Base-by-base conservation (phyloP, 106 monocot species). In the Xerophyta viscosa region DNA sequence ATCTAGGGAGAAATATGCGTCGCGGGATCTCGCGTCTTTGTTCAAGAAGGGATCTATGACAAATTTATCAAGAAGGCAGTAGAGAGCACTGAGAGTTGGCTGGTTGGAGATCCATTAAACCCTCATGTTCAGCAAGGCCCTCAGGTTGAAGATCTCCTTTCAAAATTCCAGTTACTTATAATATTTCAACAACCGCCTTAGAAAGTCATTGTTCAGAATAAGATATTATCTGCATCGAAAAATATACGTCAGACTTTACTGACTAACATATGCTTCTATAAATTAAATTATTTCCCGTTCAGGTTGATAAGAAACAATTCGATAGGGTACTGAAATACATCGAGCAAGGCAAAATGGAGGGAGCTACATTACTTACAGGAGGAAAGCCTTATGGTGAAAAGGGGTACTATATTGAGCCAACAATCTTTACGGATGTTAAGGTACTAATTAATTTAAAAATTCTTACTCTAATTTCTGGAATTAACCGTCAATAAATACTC, bases 41-140 rank as follows among this genome's bases (percentile, higher is more conserved):
- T 98, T 20, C 96, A 98, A 60, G 96, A 98, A 67, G 79, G 82
- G 26, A 82, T 98, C n/a, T 98, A 89, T 25, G 89, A 98, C 42
- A 81, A 85, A 7, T 98, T 86, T 30, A 71, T 86, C n/a, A 77
- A 54, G 63, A 89, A 77, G 29, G 41, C 68, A 2, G 66, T 49
- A 1, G 78, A 82, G 50, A 73, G 41, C 4, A 73, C 74, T 0
- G 74, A 82, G 30, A 65, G 28, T n/a, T 79, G 71, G 85, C 73
- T 70, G 12, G 69, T 98, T 20, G 96, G 96, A 65, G 96, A 98
- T 50, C 96, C 89, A 20, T 89, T 98, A 37, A 71, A 90, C 60
- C 71, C 74, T 3, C 41, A 52, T 7, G 71, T 69, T 41, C 65
- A 82, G 7, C 80, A 88, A 70, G 89, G 96, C 3, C 96, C 89